phyloP scores from a whole-genome alignment of 164 flowering plant genomes.

The Stephania cephalantha region DNA sequence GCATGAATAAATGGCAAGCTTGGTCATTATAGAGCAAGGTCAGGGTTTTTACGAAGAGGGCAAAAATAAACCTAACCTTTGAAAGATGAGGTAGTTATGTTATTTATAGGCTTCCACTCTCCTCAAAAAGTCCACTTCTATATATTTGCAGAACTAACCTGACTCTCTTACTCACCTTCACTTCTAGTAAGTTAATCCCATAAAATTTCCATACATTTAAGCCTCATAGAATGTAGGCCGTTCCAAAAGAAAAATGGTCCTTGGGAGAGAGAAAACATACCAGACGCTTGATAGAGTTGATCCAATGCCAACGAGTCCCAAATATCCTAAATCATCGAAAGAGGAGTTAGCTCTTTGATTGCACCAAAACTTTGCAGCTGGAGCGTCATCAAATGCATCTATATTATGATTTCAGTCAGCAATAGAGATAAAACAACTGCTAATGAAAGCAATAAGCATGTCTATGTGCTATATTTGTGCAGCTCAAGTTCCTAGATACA shows the following conservation, averaged over 20 bases:
- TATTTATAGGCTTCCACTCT: no score
- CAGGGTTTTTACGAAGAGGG: not conserved
- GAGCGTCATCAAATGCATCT: not conserved
- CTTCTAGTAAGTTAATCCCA: no score
- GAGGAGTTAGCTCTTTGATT: not conserved
- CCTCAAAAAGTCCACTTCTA: no score
- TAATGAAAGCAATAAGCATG: not conserved
- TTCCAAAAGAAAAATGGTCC: no score
- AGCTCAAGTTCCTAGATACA: not conserved
- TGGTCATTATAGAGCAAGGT: not conserved
- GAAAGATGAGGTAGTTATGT: no score
- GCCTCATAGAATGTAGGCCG: no score
- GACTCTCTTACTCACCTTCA: no score
- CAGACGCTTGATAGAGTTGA: slow-evolving; percentile 65
- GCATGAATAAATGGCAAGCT: no score
- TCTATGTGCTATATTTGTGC: not conserved
- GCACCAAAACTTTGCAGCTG: not conserved
- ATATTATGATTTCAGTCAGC: not conserved
- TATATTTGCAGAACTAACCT: no score
- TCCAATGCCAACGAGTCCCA: slow-evolving; percentile 88
- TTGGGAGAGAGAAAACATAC: slow-evolving; percentile 29
- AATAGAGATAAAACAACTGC: not conserved
- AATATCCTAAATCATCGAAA: slow-evolving; percentile 32
- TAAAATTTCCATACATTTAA: no score
- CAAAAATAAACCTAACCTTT: not conserved